phyloP scores from a whole-genome alignment of 208 protist species.

The Acanthamoeba comandoni region DNA sequence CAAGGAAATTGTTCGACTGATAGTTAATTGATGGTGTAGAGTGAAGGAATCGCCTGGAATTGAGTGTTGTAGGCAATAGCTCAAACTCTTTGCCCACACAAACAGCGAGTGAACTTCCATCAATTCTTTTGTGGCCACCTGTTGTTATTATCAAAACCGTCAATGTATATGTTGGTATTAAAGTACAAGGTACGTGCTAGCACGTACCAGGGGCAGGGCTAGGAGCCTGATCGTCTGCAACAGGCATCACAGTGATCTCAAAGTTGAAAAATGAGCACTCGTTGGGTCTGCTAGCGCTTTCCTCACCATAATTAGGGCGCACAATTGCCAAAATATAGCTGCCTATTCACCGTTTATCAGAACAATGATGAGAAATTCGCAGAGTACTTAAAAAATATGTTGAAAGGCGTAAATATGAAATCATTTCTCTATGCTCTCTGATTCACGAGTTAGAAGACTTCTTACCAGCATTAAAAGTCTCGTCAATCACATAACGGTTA shows the following conservation, averaged over 20 bases:
- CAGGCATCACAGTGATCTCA: not conserved
- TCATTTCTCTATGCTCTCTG: too few relatives aligned
- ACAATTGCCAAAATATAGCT: conserved; percentile 19
- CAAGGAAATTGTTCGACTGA: conserved; percentile 68
- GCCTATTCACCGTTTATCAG: not conserved
- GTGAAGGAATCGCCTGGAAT: conserved; percentile 59
- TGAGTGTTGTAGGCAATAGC: conserved; percentile 24
- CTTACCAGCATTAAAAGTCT: not conserved
- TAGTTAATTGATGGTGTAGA: conserved; percentile 63
- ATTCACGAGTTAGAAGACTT: too few relatives aligned
- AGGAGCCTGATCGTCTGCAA: not conserved
- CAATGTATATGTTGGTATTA: too few relatives aligned
- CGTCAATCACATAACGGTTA: conserved; percentile 42
- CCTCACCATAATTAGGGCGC: not conserved
- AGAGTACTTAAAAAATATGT: not conserved
- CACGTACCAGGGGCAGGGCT: too few relatives aligned
- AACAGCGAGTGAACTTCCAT: not conserved
- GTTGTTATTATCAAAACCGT: too few relatives aligned
- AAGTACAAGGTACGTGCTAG: too few relatives aligned
- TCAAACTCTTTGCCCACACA: conserved; percentile 48
- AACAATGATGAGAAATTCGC: too few relatives aligned
- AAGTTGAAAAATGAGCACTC: conserved; percentile 69
- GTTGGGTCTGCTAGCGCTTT: not conserved
- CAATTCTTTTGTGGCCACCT: too few relatives aligned
- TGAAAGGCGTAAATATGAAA: not conserved